Evolutionary conservation across 495 filamentous ascomycete species (phyloP), one percentile per base, ranked within the genome.

Genomic region (Penicillium longicatenatum): DNA sequence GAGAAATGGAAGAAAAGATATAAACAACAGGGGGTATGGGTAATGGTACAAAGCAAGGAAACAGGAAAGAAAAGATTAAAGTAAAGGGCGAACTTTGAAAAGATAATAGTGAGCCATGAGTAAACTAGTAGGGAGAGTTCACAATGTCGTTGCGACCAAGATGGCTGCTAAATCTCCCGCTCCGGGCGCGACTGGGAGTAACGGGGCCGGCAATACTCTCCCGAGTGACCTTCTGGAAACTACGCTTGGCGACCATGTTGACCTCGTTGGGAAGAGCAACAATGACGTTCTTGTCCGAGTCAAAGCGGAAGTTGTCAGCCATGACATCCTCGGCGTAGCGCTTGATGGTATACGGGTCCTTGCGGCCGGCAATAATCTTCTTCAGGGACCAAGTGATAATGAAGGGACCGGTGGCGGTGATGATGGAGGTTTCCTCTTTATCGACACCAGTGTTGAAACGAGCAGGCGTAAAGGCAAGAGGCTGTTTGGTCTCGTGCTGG

Each of bases 291-390:
- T 96, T 96, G 69, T 98, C 94, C 12, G 86, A 90, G 30, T 93
- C 93, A 64, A 93, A 98, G 61, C 92, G 90, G 87, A 98, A 98
- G 70, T 98, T 95, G 68, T 98, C 95, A n/a, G 94, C 94, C 79
- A 92, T 96, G 63, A 98, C 91, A 52, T 94, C 89, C 71, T 98
- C 94, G 5, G 81, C 82, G 67, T 98, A 98, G 5, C 94, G 88
- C 79, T 97, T 97, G 82, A 98, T 96, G 42, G 86, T 87, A 71
- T 98, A 98, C 2, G 92, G 91, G 57, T 93, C 88, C 70, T 90
- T 93, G 51, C 82, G 81, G 44, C 89, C 90, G 12, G 76, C 74
- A 19, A 96, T 64, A 1, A 96, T 83, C 79, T 92, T 96, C 79
- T 93, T 90, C 72, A 98, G 70, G 66, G 84, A 94, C 95, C 95